A percentile compares a stretch with the other conserved stretches of the same genome.
Conservation (phyloP, 2,329 filamentous ascomycete genomes). For the Plectosphaerella sp. region DNA sequence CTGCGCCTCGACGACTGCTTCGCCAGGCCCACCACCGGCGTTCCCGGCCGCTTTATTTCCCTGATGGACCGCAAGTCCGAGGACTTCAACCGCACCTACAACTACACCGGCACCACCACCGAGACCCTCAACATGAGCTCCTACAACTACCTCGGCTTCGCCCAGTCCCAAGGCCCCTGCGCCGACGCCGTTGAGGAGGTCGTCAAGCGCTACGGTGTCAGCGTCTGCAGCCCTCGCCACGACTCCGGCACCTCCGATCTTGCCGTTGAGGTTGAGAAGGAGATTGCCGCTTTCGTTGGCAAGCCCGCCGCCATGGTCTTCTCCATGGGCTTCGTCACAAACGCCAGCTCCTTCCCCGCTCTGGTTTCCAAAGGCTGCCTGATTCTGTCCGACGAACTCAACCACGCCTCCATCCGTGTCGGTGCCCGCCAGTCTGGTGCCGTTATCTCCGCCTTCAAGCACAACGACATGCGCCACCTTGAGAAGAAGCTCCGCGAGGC, state of each 20-base stretch:
- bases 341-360: constrained; percentile 87
- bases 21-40: constrained; percentile 84
- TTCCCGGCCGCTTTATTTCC: constrained; percentile 91
- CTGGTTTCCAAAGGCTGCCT: constrained; percentile 89
- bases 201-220: constrained; percentile 81
- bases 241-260: constrained; percentile 87
- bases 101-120: constrained; percentile 82
- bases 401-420: constrained; percentile 95
- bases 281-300: constrained; percentile 87
- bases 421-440: constrained; percentile 91
- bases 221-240: constrained; percentile 72
- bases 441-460: constrained; percentile 94
- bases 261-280: constrained; percentile 80
- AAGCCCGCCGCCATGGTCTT: constrained; percentile 96
- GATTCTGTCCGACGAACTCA: constrained; percentile 94
- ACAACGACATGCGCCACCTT: constrained; percentile 90
- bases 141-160: constrained; percentile 98
- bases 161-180: constrained; percentile 94
- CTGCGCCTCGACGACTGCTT: constrained; percentile 96
- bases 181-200: constrained; percentile 87
- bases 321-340: constrained; percentile 98
- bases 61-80: constrained; percentile 85
- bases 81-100: constrained; percentile 88
- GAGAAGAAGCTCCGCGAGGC: constrained; percentile 83
- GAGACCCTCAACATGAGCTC: constrained; percentile 98